These are phyloP conservation scores for Trichocladium uniseriatum DNA, from an alignment of 495 filamentous ascomycete species.

Conservation along the genomic window DNA sequence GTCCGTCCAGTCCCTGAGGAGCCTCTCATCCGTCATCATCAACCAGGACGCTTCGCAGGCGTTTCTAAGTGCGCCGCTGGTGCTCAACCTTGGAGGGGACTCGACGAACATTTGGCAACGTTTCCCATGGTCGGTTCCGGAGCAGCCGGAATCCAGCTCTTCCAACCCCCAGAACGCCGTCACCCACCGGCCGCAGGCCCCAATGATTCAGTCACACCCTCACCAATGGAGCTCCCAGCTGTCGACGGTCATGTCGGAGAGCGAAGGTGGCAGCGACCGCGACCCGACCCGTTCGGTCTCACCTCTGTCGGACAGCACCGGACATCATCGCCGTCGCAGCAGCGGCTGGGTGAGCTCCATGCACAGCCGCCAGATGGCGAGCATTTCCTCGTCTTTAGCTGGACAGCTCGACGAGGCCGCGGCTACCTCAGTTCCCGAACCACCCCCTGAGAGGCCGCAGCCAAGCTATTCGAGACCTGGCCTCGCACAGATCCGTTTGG, in stretches of 20 bases:
- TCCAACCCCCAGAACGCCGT: slow-evolving; percentile 8
- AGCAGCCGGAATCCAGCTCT: slow-evolving; percentile 15
- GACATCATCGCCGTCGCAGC: slow-evolving; percentile 23
- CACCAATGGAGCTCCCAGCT: slow-evolving; percentile 67
- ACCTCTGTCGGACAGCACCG: slow-evolving; percentile 25
- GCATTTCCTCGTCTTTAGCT: slow-evolving; percentile 43
- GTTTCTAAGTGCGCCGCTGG: slow-evolving; percentile 23
- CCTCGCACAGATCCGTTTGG: slow-evolving; percentile 25
- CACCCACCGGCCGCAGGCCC: slow-evolving; percentile 17
- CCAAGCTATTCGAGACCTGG: slow-evolving; percentile 28
- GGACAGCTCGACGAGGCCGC: slow-evolving; percentile 27
- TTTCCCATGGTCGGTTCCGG: slow-evolving; percentile 21
- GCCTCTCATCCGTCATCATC: slow-evolving; percentile 36
- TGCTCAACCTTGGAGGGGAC: slow-evolving; percentile 11
- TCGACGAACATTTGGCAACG: no score
- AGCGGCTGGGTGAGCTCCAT: slow-evolving; percentile 33
- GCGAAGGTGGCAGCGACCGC: slow-evolving; percentile 40
- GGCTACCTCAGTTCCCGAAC: slow-evolving; percentile 28
- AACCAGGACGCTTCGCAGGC: slow-evolving; percentile 35
- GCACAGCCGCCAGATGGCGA: slow-evolving; percentile 42
- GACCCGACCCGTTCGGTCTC: slow-evolving; percentile 38
- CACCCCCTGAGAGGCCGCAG: slow-evolving; percentile 31
- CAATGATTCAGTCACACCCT: slow-evolving; percentile 29
- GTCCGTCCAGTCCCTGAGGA: slow-evolving; percentile 39
- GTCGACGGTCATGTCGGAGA: slow-evolving; percentile 62